phyloP scores from a whole-genome alignment of 2,329 filamentous ascomycete species.

The Nigrograna mackinnonii region DNA sequence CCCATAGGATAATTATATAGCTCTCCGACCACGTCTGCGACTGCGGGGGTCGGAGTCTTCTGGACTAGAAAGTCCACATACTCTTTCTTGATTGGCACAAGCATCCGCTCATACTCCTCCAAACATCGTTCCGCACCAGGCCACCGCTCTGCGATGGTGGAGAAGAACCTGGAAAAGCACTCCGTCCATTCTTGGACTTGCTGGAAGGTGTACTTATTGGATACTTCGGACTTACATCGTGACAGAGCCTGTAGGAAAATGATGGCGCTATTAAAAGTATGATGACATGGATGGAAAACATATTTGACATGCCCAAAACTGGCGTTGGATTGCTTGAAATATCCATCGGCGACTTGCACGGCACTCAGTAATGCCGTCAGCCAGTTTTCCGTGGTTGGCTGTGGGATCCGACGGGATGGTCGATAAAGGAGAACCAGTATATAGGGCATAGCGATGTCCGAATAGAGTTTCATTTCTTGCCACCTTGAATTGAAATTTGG shows the following conservation, averaged over 20 bases:
- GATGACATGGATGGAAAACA: conserved; percentile 41
- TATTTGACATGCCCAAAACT: conserved; percentile 41
- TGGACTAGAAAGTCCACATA: conserved; percentile 34
- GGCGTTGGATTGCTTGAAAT: conserved; percentile 35
- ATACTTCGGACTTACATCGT: conserved; percentile 34
- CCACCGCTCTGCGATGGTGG: conserved; percentile 39
- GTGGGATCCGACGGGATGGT: conserved; percentile 26
- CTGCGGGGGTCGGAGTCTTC: no score
- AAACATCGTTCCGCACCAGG: conserved; percentile 34
- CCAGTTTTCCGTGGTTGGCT: conserved; percentile 29
- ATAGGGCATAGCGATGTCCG: conserved; percentile 36
- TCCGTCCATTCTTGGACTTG: conserved; percentile 34
- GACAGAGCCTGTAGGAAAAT: conserved; percentile 35
- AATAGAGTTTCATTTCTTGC: conserved; percentile 39
- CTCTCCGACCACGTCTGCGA: conserved; percentile 7
- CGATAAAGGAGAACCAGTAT: conserved; percentile 34
- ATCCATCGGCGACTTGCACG: conserved; percentile 36
- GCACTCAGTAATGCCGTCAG: conserved; percentile 30
- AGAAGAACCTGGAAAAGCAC: conserved; percentile 35
- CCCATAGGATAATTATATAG: conserved; percentile 16
- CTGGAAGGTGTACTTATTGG: conserved; percentile 24
- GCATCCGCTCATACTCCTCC: conserved; percentile 36
- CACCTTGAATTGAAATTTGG: conserved; percentile 27
- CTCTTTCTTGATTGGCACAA: conserved; percentile 34
- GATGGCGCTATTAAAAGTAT: conserved; percentile 35